Evolutionary conservation across 495 filamentous ascomycete genomes (phyloP).

Genomic region (Penicillium silybi): DNA sequence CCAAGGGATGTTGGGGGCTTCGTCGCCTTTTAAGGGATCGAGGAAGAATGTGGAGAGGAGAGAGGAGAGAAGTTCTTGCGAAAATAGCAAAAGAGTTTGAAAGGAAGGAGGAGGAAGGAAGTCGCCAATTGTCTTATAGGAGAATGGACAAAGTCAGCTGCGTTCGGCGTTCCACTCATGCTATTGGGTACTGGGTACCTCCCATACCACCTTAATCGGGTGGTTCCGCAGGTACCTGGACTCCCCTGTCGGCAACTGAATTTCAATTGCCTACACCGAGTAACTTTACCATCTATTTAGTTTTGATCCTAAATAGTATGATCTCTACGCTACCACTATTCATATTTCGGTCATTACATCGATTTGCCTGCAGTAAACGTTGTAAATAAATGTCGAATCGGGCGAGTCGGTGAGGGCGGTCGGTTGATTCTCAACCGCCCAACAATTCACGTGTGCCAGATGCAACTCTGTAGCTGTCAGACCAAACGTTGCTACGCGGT

Average conservation of each 20-base stretch:
- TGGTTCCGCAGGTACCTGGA: background rate
- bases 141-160: slow-evolving; percentile 8
- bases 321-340: background rate
- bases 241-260: slow-evolving; percentile 2
- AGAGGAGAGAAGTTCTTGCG: slow-evolving; percentile 1
- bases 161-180: slow-evolving; percentile 18
- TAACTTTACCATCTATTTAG: no score
- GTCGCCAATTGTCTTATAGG: slow-evolving; percentile 19
- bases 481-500: slow-evolving; percentile 4
- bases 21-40: slow-evolving; percentile 51
- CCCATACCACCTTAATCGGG: slow-evolving; percentile 15
- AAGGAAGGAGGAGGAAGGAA: slow-evolving; percentile 8
- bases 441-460: slow-evolving; percentile 25
- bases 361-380: background rate
- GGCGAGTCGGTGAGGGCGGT: slow-evolving; percentile 22
- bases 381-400: background rate
- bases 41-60: slow-evolving; percentile 9
- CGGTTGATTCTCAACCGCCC: slow-evolving; percentile 22
- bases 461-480: slow-evolving; percentile 28
- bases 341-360: background rate
- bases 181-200: slow-evolving; percentile 26
- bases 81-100: slow-evolving; percentile 7
- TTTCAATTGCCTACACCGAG: background rate
- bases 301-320: background rate
- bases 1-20: slow-evolving; percentile 87